Conservation (phyloP, 2,329 filamentous ascomycete genomes). For the Nemania sp. region DNA sequence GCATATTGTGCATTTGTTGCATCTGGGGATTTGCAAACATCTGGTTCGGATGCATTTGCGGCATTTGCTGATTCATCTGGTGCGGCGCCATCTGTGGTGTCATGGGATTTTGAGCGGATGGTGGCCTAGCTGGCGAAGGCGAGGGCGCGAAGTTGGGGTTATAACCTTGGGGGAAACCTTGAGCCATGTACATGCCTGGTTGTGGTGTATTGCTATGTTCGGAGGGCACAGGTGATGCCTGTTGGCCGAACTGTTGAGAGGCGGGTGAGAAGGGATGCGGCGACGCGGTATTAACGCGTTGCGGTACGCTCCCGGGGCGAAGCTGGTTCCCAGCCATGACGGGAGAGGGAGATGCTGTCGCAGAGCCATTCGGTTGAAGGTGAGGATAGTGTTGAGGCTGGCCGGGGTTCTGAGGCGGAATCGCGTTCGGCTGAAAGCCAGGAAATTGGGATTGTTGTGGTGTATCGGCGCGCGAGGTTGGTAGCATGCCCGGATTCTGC, state of each 20-base stretch:
- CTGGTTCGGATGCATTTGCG: slow-evolving; percentile 54
- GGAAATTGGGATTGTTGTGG: slow-evolving; percentile 82
- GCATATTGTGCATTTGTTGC: slow-evolving; percentile 62
- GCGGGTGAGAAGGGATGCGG: slow-evolving; percentile 90
- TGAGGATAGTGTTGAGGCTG: slow-evolving; percentile 83
- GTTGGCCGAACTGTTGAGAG: slow-evolving; percentile 75
- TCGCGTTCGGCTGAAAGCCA: slow-evolving; percentile 74
- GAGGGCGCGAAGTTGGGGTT: slow-evolving; percentile 70
- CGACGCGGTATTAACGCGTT: slow-evolving; percentile 89
- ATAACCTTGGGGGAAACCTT: slow-evolving; percentile 68
- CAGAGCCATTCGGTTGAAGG: slow-evolving; percentile 81
- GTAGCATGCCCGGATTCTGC: slow-evolving; percentile 78
- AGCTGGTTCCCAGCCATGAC: slow-evolving; percentile 84
- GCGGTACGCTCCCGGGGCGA: slow-evolving; percentile 76
- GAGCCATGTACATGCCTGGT: slow-evolving; percentile 74
- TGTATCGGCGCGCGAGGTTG: slow-evolving; percentile 90
- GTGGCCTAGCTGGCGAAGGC: slow-evolving; percentile 67
- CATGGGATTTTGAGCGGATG: slow-evolving; percentile 67
- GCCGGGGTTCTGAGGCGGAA: slow-evolving; percentile 70
- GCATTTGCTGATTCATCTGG: slow-evolving; percentile 56
- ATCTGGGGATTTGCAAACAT: slow-evolving; percentile 57
- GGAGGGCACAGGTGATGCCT: slow-evolving; percentile 80
- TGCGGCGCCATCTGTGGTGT: slow-evolving; percentile 67
- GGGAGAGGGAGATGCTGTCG: slow-evolving; percentile 90
- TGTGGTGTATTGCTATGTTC: slow-evolving; percentile 82